Conservation (phyloP, 2,329 filamentous ascomycete genomes). For the Phaeoacremonium minimum region DNA sequence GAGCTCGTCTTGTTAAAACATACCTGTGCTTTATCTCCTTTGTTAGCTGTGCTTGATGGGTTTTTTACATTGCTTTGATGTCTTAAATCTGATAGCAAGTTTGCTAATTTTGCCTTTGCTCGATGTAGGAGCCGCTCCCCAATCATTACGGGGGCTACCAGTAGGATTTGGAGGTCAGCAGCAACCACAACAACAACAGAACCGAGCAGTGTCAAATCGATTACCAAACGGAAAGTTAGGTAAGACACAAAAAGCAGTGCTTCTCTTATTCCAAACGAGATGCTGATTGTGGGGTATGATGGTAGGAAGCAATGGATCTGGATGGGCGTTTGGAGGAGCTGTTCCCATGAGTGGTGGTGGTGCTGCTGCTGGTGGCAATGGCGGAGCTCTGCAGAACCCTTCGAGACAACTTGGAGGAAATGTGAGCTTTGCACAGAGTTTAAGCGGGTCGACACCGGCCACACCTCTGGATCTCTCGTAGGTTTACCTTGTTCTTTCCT, state of each 20-base stretch:
- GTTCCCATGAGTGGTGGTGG: slow-evolving; percentile 54
- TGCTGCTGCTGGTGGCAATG: slow-evolving; percentile 53
- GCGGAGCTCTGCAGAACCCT: slow-evolving; percentile 47
- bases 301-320: slow-evolving; percentile 45
- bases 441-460: slow-evolving; percentile 58
- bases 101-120: slow-evolving; percentile 25
- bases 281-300: slow-evolving; percentile 10
- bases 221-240: slow-evolving; percentile 64
- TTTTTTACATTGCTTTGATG: neutral
- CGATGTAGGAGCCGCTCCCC: slow-evolving; percentile 54
- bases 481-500: too few relatives aligned
- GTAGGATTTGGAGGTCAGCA: slow-evolving; percentile 56
- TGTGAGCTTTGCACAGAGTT: slow-evolving; percentile 63
- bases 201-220: slow-evolving; percentile 50
- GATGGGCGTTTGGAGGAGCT: slow-evolving; percentile 60
- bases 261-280: slow-evolving; percentile 4
- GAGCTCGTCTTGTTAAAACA: too few relatives aligned
- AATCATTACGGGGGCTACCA: slow-evolving; percentile 58
- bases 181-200: slow-evolving; percentile 53
- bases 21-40: too few relatives aligned
- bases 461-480: slow-evolving; percentile 63
- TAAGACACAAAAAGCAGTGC: slow-evolving; percentile 27
- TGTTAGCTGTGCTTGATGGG: too few relatives aligned
- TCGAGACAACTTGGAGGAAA: slow-evolving; percentile 52
- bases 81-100: slow-evolving; percentile 13